Evolutionary conservation across 2,329 filamentous ascomycete genomes (phyloP).

Genomic region (Chaetomiaceae sp.): DNA sequence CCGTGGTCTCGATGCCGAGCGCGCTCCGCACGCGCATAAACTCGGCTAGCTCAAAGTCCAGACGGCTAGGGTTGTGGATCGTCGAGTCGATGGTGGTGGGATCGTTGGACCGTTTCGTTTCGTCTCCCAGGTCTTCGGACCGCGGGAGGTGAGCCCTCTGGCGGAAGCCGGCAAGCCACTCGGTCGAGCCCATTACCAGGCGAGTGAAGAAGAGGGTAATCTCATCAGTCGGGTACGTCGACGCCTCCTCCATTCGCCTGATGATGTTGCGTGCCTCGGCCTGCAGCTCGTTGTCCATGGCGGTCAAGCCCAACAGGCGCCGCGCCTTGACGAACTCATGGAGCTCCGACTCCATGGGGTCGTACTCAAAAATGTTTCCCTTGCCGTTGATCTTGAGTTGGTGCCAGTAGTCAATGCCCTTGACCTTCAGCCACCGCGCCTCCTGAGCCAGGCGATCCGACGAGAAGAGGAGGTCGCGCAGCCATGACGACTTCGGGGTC

Average conservation of each 20-base stretch:
- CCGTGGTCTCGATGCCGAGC: constrained; percentile 44
- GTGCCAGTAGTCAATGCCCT: constrained; percentile 42
- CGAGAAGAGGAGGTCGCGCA: constrained; percentile 54
- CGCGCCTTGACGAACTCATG: constrained; percentile 49
- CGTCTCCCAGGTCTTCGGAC: constrained; percentile 49
- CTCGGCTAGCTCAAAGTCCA: constrained; percentile 52
- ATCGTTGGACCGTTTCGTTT: constrained; percentile 46
- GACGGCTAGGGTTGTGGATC: constrained; percentile 52
- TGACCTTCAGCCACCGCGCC: constrained; percentile 31
- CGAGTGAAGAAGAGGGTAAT: constrained; percentile 54
- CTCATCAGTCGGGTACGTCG: constrained; percentile 43
- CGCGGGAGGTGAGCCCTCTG: constrained; percentile 53
- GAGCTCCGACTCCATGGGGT: constrained; percentile 51
- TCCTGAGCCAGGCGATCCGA: constrained; percentile 35
- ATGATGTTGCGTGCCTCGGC: constrained; percentile 55
- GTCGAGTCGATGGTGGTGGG: constrained; percentile 54
- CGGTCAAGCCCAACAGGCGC: constrained; percentile 51
- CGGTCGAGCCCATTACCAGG: constrained; percentile 43
- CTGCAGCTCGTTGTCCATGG: constrained; percentile 57
- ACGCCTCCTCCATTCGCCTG: constrained; percentile 50
- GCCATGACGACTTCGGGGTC: constrained; percentile 44
- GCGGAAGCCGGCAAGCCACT: constrained; percentile 54
- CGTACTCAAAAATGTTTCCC: constrained; percentile 52
- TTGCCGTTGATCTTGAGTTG: constrained; percentile 54
- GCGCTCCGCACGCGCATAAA: constrained; percentile 44